phyloP scores from a whole-genome alignment of 192 early-diverging fungal genomes.

The Backusella sp. region DNA sequence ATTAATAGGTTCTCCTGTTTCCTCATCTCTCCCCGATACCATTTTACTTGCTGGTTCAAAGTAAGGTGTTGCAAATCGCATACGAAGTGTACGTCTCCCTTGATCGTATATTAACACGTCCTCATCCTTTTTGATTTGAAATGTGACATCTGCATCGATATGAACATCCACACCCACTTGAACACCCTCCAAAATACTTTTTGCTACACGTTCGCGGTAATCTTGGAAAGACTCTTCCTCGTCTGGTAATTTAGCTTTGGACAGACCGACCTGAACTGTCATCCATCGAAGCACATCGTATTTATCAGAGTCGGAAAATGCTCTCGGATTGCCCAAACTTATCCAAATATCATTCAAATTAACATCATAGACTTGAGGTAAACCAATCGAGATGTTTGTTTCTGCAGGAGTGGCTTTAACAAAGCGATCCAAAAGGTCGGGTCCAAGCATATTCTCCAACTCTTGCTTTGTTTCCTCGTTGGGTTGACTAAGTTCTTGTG shows the following conservation, averaged over 20 bases:
- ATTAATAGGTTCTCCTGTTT: constrained; percentile 33
- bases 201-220: constrained; percentile 38
- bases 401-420: constrained; percentile 23
- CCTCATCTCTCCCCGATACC: constrained; percentile 40
- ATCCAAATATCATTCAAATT: constrained; percentile 50
- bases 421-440: constrained; percentile 36
- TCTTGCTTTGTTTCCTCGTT: not conserved
- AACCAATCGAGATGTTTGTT: constrained; percentile 27
- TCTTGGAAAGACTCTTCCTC: constrained; percentile 21
- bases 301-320: constrained; percentile 22
- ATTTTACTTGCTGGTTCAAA: constrained; percentile 51
- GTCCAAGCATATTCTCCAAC: constrained; percentile 33
- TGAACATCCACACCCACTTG: constrained; percentile 49
- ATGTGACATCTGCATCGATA: constrained; percentile 42
- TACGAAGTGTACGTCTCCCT: constrained; percentile 41
- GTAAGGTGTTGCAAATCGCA: constrained; percentile 50
- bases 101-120: constrained; percentile 41
- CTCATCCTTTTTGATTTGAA: constrained; percentile 11
- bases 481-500: not conserved
- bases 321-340: constrained; percentile 34
- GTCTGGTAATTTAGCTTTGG: not conserved
- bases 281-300: constrained; percentile 40
- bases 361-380: constrained; percentile 48
- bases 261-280: constrained; percentile 34
- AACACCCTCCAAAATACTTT: constrained; percentile 47